Evolutionary conservation across 352 stramenopile species (phyloP), one percentile per base, ranked within the genome.

Genomic region (Vaucheria bursata): DNA sequence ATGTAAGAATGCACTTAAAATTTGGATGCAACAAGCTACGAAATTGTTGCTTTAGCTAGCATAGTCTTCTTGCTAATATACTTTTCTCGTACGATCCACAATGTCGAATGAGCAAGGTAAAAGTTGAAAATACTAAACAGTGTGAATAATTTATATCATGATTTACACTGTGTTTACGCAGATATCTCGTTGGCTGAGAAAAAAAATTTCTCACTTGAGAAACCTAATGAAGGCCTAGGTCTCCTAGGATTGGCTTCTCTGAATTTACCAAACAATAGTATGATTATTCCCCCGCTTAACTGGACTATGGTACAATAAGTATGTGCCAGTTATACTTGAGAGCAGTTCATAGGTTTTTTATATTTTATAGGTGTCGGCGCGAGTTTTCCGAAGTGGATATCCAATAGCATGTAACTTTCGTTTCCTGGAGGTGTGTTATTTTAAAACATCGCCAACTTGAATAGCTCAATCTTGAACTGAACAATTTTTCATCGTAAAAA

Each of bases 351-450:
- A 34, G 6, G 5, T 34, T 34, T 4, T 18, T 6, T 29, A 34
- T 6, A 34, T 69, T 18, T 38, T 69, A 29, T 29, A 69, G 59
- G 59, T 69, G 6, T 4, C 59, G 34, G 6, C 59, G 5, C 6
- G 59, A 4, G 59, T 69, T 4, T 18, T 34, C 4, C 59, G 59
- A 34, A 69, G 59, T 18, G 59, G 59, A 6, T 69, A 69, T 18
- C 59, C 59, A 34, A 69, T 69, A 69, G 59, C 59, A 69, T 69
- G 59, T 29, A 69, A 69, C 59, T 69, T 69, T 29, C 29, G 4
- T 8, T 69, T 69, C 59, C 34, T 69, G 4, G 4, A 69, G 59
- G 59, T 50, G 39, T 12, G 39, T 12, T 50, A 12, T 50, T 50
- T 50, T 12, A 5, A 50, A 50, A 12, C 5, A 50, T 12, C 39